Conservation (phyloP, 441 rosid genomes). For the Erysimum cheiri region DNA sequence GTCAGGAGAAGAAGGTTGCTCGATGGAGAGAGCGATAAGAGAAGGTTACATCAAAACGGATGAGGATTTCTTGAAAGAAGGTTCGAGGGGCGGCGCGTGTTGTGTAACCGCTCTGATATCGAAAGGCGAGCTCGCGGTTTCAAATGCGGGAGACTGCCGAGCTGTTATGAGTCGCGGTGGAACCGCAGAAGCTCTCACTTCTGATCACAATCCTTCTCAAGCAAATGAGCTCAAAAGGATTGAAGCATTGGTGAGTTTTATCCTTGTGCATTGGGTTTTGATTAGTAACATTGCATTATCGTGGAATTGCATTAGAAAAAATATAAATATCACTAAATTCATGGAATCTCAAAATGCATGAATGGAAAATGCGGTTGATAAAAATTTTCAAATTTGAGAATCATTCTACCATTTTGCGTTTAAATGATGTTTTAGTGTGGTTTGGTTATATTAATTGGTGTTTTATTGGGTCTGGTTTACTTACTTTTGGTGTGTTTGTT, state of each 20-base stretch:
- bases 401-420: constrained; percentile 6
- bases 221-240: constrained; percentile 72
- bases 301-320: background rate
- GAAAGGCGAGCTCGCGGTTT: constrained; percentile 66
- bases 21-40: constrained; percentile 58
- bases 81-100: constrained; percentile 73
- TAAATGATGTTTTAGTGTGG: constrained; percentile 25
- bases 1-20: constrained; percentile 44
- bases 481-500: constrained; percentile 20
- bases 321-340: background rate
- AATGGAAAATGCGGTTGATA: background rate
- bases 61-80: constrained; percentile 62
- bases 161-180: constrained; percentile 82
- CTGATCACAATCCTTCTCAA: constrained; percentile 82
- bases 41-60: constrained; percentile 77
- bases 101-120: constrained; percentile 82
- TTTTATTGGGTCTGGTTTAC: constrained; percentile 21
- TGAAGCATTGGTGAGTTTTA: constrained; percentile 60
- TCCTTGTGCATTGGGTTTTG: constrained; percentile 6
- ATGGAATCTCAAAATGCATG: background rate
- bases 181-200: constrained; percentile 77
- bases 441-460: constrained; percentile 10
- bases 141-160: constrained; percentile 91
- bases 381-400: background rate
- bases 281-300: background rate